These are phyloP conservation scores for Tillandsia fasciculata DNA, from an alignment of 176 grass and related monocot genomes.

Conservation along the genomic window DNA sequence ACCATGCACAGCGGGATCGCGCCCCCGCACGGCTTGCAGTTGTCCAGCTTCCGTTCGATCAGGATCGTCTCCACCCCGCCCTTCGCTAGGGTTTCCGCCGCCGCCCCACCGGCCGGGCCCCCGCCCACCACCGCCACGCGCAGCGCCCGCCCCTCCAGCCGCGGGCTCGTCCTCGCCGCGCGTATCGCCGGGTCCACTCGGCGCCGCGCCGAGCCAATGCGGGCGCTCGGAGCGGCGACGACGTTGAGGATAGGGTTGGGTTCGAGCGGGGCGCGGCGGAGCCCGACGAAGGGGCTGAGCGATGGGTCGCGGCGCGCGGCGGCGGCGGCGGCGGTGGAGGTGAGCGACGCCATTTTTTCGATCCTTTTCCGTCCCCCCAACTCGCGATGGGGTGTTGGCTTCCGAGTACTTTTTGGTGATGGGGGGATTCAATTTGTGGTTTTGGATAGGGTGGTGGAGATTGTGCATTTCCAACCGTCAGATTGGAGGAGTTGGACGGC, in stretches of 20 bases:
- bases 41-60: constrained; percentile 97
- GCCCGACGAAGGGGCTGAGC: constrained; percentile 12
- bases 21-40: constrained; percentile 96
- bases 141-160: constrained; percentile 52
- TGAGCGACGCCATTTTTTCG: constrained; percentile 59
- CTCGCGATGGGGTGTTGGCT: constrained; percentile 7
- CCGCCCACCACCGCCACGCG: constrained; percentile 81
- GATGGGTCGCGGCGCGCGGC: constrained; percentile 17
- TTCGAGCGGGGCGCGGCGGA: constrained; percentile 5
- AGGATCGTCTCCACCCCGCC: constrained; percentile 89
- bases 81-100: constrained; percentile 83
- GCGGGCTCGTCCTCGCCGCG: constrained; percentile 49
- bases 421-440: background rate
- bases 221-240: background rate
- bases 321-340: constrained; percentile 36
- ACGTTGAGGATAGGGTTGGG: background rate
- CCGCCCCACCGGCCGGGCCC: constrained; percentile 65
- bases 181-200: constrained; percentile 18
- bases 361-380: background rate
- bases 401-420: background rate
- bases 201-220: constrained; percentile 12
- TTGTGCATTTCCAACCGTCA: constrained; percentile 32
- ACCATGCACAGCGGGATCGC: constrained; percentile 98
- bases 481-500: constrained; percentile 23
- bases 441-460: constrained; percentile 54